phyloP scores from a whole-genome alignment of 2,329 filamentous ascomycete species.

The Penicillium sp. region DNA sequence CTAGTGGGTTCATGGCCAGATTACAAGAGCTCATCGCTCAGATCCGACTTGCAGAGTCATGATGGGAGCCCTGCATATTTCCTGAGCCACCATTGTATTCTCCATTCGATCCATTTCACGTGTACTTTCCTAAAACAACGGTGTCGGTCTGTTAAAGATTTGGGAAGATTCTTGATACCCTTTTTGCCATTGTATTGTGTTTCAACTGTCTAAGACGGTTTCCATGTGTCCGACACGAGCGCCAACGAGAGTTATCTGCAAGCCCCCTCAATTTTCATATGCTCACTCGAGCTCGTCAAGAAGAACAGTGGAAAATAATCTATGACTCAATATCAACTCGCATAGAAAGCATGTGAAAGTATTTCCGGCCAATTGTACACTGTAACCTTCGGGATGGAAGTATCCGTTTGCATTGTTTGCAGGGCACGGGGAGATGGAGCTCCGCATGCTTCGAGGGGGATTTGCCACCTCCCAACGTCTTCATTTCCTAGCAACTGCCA shows the following conservation, averaged over 20 bases:
- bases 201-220: neutral
- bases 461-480: conserved; percentile 23
- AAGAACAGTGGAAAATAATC: too few species aligned
- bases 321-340: too few species aligned
- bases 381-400: conserved; percentile 6
- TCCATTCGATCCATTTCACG: neutral
- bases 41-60: conserved; percentile 34
- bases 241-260: neutral
- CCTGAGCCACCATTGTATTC: neutral
- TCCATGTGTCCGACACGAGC: neutral
- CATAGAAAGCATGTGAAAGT: neutral
- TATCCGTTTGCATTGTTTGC: conserved; percentile 27
- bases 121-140: neutral
- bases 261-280: neutral
- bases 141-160: neutral
- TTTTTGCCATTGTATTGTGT: neutral
- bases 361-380: neutral
- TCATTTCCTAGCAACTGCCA: conserved; percentile 4
- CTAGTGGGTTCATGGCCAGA: conserved; percentile 55
- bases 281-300: too few species aligned
- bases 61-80: neutral
- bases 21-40: conserved; percentile 55
- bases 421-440: conserved; percentile 16
- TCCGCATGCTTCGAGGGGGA: conserved; percentile 24
- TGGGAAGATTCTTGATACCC: conserved; percentile 9